These are phyloP conservation scores for Hypomyces perniciosus DNA, from an alignment of 2,329 filamentous ascomycete species.

Conservation along the genomic window DNA sequence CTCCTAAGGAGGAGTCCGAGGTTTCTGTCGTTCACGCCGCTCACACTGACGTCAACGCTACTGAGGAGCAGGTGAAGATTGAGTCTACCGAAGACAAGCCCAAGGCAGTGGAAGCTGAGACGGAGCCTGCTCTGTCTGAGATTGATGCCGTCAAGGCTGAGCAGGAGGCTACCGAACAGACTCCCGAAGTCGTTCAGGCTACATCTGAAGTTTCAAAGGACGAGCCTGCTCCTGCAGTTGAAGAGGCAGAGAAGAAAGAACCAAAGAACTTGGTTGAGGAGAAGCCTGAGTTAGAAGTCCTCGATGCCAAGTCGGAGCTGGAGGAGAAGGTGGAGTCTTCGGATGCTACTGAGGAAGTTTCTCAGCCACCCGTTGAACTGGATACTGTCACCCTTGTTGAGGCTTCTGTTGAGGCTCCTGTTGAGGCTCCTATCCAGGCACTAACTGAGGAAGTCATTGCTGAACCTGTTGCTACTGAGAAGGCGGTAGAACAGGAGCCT, in stretches of 20 bases:
- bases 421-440: constrained; percentile 8
- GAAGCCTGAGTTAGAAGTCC: constrained; percentile 1
- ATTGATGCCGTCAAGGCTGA: neutral
- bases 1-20: neutral
- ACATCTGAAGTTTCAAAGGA: constrained; percentile 10
- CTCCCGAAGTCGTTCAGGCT: constrained; percentile 4
- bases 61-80: constrained; percentile 16
- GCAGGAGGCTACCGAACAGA: constrained; percentile 3
- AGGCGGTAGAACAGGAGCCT: neutral
- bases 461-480: neutral
- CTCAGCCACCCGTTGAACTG: neutral
- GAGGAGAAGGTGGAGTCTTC: neutral
- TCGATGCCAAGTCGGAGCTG: neutral
- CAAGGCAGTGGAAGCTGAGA: neutral
- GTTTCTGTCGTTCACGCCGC: neutral
- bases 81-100: neutral
- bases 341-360: neutral
- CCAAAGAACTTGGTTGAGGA: neutral
- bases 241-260: neutral
- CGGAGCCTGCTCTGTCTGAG: constrained; percentile 14
- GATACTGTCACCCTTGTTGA: neutral
- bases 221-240: constrained; percentile 10
- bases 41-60: neutral
- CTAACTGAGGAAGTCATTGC: neutral
- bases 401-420: neutral